Percentiles rank a stretch among this genome's conserved stretches.
phyloP scores from a whole-genome alignment of 2,329 filamentous ascomycete species.

The Seiridium cupressi region DNA sequence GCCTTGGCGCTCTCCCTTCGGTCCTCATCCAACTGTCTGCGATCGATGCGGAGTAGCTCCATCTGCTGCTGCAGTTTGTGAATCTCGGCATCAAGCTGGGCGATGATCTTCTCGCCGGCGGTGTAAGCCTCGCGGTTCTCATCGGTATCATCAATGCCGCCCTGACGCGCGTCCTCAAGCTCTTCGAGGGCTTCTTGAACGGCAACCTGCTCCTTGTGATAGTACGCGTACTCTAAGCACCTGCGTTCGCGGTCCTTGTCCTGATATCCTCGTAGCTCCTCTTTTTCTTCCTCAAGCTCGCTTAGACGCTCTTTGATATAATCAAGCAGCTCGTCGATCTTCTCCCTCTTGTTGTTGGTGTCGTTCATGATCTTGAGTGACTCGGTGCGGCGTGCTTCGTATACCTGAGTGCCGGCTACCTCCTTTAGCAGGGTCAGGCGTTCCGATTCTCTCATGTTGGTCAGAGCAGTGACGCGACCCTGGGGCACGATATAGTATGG shows the following conservation, averaged over 20 bases:
- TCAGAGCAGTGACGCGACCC: slow-evolving; percentile 90
- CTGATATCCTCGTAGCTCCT: slow-evolving; percentile 90
- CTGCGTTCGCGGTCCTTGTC: slow-evolving; percentile 90
- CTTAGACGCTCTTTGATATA: slow-evolving; percentile 88
- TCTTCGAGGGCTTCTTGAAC: slow-evolving; percentile 75
- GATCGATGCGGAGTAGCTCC: slow-evolving; percentile 81
- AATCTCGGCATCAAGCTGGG: slow-evolving; percentile 75
- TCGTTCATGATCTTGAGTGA: slow-evolving; percentile 96
- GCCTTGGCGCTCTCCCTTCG: slow-evolving; percentile 76
- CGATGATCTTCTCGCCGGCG: slow-evolving; percentile 75
- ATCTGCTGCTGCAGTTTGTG: slow-evolving; percentile 77
- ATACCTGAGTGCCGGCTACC: slow-evolving; percentile 96
- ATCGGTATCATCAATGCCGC: slow-evolving; percentile 81
- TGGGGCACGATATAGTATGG: slow-evolving; percentile 99
- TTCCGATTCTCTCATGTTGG: slow-evolving; percentile 98
- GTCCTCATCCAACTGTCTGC: slow-evolving; percentile 85
- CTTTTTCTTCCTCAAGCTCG: slow-evolving; percentile 95
- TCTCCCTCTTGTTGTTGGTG: slow-evolving; percentile 88
- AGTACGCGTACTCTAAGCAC: slow-evolving; percentile 92
- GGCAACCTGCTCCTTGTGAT: slow-evolving; percentile 82
- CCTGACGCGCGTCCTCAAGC: slow-evolving; percentile 78
- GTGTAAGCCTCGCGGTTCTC: slow-evolving; percentile 75
- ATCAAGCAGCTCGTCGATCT: slow-evolving; percentile 88
- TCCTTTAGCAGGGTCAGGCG: slow-evolving; percentile 89
- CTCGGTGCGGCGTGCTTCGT: slow-evolving; percentile 87